These are phyloP conservation scores for Melaleuca quinquenervia DNA, from an alignment of 345 rosid genomes.

Conservation along the genomic window DNA sequence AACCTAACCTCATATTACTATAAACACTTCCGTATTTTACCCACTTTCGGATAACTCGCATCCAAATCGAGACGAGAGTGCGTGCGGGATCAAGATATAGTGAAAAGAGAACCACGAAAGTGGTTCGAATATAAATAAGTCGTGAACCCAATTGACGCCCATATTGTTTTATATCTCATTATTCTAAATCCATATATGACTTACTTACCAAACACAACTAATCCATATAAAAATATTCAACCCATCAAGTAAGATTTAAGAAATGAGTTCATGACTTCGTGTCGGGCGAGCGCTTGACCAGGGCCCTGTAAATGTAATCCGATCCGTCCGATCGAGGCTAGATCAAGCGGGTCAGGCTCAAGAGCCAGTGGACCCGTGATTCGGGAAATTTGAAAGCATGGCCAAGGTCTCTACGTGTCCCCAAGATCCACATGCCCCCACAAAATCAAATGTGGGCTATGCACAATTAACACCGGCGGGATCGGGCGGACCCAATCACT, in stretches of 20 bases:
- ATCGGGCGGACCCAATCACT: neutral
- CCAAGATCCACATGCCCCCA: neutral
- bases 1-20: no score
- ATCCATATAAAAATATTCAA: neutral
- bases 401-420: neutral
- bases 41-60: no score
- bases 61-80: no score
- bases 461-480: neutral
- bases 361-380: neutral
- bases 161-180: no score
- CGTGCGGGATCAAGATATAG: no score
- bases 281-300: neutral
- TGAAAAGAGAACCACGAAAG: no score
- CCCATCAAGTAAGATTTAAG: neutral
- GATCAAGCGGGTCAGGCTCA: neutral
- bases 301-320: neutral
- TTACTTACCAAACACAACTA: no score
- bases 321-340: neutral
- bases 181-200: no score
- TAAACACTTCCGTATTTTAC: no score
- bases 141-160: no score
- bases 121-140: no score
- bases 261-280: neutral
- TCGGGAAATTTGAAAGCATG: neutral
- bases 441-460: neutral